Base-by-base conservation (phyloP, 2,329 filamentous ascomycete genomes). In the Ceratocystis colombiana region DNA sequence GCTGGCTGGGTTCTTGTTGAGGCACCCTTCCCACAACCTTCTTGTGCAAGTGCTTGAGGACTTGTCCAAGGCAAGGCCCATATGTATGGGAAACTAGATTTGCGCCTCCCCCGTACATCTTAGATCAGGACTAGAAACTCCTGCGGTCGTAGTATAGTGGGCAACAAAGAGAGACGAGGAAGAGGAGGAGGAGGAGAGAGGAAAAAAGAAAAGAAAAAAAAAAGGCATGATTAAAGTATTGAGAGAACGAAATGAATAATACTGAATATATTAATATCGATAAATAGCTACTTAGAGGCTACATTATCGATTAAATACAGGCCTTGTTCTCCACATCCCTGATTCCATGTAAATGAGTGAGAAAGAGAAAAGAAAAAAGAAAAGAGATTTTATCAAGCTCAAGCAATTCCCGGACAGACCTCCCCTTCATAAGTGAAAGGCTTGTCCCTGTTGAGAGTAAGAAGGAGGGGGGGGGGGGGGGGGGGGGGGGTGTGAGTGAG, bases 21-120 rank as follows among this genome's bases (percentile, higher is more conserved):
- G 30, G 30, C 30, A 7, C 30, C 6, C 30, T 30, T 6, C 30
- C 30, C 20, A 25, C 20, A 53, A 28, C 20, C 10, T 28, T 20
- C 12, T 53, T 8, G 8, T 53, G 48, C 2, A 53, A 25, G 37
- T 12, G 8, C 37, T 12, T 53, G 48, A 25, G 17, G n/a, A 5
- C 46, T 25, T 53, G 48, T 53, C 25, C n/a, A 50, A 25, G 48
- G 48, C 48, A 25, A 50, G 20, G 48, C 3, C 20, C n/a, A 25
- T 20, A 50, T 22, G 22, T 50, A 12, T 50, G 20, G 22, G 20
- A 5, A 17, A 53, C 48, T 53, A 5, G 20, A 28, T 25, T 53
- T 53, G 48, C 48, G 48, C 48, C 48, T 53, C 48, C 48, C 48
- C 48, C 48, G 48, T 53, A 53, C 48, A 28, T 53, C 20, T 53